Conservation (phyloP, 2,329 filamentous ascomycete genomes). For the Dichotomopilus funicola region DNA sequence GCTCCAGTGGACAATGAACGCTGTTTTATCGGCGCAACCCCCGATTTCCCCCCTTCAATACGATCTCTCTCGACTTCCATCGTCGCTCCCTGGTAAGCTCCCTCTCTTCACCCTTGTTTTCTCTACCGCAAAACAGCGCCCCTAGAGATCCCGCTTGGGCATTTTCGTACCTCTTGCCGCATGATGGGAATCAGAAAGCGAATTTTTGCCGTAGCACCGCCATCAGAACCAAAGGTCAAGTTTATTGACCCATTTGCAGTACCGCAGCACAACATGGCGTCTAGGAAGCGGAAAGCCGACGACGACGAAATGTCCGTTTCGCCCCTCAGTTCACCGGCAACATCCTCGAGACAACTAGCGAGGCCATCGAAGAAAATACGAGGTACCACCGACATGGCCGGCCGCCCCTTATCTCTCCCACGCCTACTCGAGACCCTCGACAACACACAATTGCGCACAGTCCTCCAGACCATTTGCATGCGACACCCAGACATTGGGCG, state of each 20-base stretch:
- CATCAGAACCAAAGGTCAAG: slow-evolving; percentile 5
- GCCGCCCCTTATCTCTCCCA: slow-evolving; percentile 49
- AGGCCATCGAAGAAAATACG: slow-evolving; percentile 59
- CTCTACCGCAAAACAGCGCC: neutral
- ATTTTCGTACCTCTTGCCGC: neutral
- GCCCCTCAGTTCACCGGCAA: slow-evolving; percentile 72
- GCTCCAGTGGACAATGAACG: slow-evolving; percentile 46
- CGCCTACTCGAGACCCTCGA: slow-evolving; percentile 93
- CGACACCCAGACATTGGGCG: slow-evolving; percentile 78
- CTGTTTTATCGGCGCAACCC: slow-evolving; percentile 55
- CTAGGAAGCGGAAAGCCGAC: slow-evolving; percentile 80
- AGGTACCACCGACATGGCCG: slow-evolving; percentile 54
- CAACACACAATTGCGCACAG: slow-evolving; percentile 71
- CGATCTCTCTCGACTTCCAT: slow-evolving; percentile 49
- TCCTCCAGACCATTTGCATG: slow-evolving; percentile 88
- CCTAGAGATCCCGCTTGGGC: too few relatives aligned
- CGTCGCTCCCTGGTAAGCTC: slow-evolving; percentile 49
- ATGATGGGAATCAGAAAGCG: slow-evolving; percentile 3
- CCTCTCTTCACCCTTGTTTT: neutral
- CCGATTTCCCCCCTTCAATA: slow-evolving; percentile 53
- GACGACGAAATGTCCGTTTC: slow-evolving; percentile 89
- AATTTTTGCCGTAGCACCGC: neutral
- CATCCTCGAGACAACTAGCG: slow-evolving; percentile 60
- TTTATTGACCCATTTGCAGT: slow-evolving; percentile 29
- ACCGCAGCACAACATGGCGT: slow-evolving; percentile 48